A percentile compares a stretch with the other conserved stretches of the same genome.
Conservation (phyloP, 495 filamentous ascomycete genomes). For the Hypoxylon subgilvum region DNA sequence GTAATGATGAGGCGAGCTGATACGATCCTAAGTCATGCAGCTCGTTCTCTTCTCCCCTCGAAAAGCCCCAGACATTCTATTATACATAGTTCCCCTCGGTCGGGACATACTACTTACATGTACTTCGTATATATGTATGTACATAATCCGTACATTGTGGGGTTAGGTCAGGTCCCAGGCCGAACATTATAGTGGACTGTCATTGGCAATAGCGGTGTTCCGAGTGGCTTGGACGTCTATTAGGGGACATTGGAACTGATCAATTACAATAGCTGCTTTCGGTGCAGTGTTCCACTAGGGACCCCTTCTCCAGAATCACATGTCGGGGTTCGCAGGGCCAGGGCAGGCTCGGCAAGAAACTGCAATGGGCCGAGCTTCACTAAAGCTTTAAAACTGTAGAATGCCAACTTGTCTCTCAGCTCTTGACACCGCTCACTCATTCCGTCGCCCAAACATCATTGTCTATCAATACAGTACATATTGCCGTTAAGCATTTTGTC, state of each 20-base stretch:
- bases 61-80: slow-evolving; percentile 26
- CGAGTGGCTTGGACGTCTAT: slow-evolving; percentile 24
- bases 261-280: too few relatives aligned
- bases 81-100: neutral
- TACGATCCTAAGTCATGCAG: slow-evolving; percentile 20
- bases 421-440: too few relatives aligned
- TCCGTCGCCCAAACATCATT: too few relatives aligned
- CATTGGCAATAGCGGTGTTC: slow-evolving; percentile 25
- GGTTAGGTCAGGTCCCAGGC: neutral
- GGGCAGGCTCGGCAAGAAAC: slow-evolving; percentile 33
- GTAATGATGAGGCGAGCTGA: slow-evolving; percentile 15
- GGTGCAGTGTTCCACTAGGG: slow-evolving; percentile 9
- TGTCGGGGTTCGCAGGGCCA: slow-evolving; percentile 23
- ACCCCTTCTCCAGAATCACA: slow-evolving; percentile 36
- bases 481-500: neutral
- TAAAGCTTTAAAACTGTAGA: slow-evolving; percentile 1
- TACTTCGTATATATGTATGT: too few relatives aligned
- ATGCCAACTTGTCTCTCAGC: too few relatives aligned
- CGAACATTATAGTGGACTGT: neutral
- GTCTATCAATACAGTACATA: too few relatives aligned
- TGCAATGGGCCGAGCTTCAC: slow-evolving; percentile 25
- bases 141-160: too few relatives aligned
- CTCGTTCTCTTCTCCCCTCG: slow-evolving; percentile 25
- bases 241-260: too few relatives aligned
- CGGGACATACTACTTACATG: too few relatives aligned